These are phyloP conservation scores for Nothopassalora personata DNA, from an alignment of 2,329 filamentous ascomycete species.

Conservation along the genomic window DNA sequence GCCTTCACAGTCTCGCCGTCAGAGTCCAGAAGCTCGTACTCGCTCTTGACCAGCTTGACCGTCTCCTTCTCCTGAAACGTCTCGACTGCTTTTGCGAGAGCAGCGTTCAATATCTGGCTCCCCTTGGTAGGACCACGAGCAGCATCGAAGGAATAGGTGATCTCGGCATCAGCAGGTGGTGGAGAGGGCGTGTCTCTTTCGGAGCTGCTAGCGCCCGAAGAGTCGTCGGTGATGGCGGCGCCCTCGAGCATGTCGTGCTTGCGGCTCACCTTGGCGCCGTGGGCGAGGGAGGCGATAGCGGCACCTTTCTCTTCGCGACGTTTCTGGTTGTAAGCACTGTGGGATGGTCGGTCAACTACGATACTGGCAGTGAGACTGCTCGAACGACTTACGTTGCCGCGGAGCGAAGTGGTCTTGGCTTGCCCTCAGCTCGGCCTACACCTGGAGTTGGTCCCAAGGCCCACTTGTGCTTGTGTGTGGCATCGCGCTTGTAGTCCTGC, in stretches of 20 bases:
- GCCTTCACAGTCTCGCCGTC: slow-evolving; percentile 31
- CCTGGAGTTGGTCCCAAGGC: slow-evolving; percentile 37
- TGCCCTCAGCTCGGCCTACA: slow-evolving; percentile 25
- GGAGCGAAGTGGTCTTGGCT: slow-evolving; percentile 31
- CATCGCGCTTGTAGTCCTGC: slow-evolving; percentile 49
- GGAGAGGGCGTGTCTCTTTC: slow-evolving; percentile 43
- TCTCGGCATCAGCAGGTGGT: slow-evolving; percentile 41
- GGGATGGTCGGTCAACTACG: background rate
- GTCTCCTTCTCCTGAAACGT: slow-evolving; percentile 56
- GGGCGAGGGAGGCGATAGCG: slow-evolving; percentile 26
- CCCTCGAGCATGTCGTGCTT: slow-evolving; percentile 43
- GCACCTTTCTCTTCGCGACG: slow-evolving; percentile 25
- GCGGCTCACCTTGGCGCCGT: slow-evolving; percentile 30
- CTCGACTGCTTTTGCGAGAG: slow-evolving; percentile 54
- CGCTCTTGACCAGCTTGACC: slow-evolving; percentile 55
- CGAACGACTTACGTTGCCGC: slow-evolving; percentile 29
- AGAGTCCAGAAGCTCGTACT: slow-evolving; percentile 52
- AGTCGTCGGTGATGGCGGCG: slow-evolving; percentile 30
- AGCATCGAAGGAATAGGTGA: slow-evolving; percentile 53
- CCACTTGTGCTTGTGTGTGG: slow-evolving; percentile 49
- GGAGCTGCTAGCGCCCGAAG: slow-evolving; percentile 42
- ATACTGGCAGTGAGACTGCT: background rate
- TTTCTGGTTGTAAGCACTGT: slow-evolving; percentile 25
- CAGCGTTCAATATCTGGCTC: slow-evolving; percentile 53
- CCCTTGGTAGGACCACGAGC: slow-evolving; percentile 47